Base-by-base conservation (phyloP, 169 alveolate genomes). In the Plasmodium berghei region DNA sequence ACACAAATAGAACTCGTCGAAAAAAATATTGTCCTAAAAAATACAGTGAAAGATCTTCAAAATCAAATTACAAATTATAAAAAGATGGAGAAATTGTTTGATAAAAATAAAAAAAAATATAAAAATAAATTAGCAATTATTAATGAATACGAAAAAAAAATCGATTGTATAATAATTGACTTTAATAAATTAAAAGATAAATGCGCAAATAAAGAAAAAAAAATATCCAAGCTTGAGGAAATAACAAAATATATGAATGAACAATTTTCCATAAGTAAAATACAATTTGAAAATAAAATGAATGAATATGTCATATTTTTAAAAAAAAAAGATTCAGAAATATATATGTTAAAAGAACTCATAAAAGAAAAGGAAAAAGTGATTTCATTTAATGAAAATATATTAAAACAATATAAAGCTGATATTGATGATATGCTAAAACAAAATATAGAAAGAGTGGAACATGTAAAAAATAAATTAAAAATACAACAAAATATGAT, bases 221-320 rank as follows among this genome's bases (percentile, higher is more conserved):
- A 80, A n/a, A 55, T 80, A n/a, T 52, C 83, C 0, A 80, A 59
- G 40, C 55, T 28, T 34, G 90, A 80, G 26, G 70, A 64, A 55
- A 26, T 80, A 66, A 67, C 77, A 80, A 80, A 80, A 61, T 80
- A 66, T 20, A 80, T 80, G 63, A 80, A 80, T 28, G 90, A 80
- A 26, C 90, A 80, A 20, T 80, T 80, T 24, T 42, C 62, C 12
- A n/a, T 80, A 42, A 80, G 90, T 20, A 80, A 80, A 56, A 80
- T 80, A n/a, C 90, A 80, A 54, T 80, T 80, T 22, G 90, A 80
- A 67, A 80, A 64, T 59, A 80, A 80, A 67, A 80, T 80, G 90
- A 80, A 80, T 55, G 90, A 80, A 16, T 80, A 80, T 66, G 90
- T 80, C 1, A 24, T 80, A 9, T 80, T 80, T 46, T 46, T 80